Evolutionary conservation across 1,139 yeast species (phyloP).

Genomic region (Scheffersomyces insectosa): DNA sequence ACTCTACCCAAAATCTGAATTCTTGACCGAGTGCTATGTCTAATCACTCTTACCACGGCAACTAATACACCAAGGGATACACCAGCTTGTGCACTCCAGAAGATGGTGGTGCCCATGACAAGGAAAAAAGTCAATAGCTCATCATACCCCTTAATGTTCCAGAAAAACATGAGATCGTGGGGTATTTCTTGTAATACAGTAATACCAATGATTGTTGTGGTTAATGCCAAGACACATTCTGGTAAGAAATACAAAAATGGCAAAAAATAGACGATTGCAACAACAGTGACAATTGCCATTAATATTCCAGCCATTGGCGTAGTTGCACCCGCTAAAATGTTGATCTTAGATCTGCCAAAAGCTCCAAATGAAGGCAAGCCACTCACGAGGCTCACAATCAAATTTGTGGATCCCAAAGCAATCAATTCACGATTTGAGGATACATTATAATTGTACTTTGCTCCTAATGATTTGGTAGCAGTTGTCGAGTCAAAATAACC

Average conservation of each 20-base stretch:
- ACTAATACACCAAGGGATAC: slow-evolving; percentile 29
- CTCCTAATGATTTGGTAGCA: slow-evolving; percentile 33
- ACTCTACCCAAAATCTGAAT: slow-evolving; percentile 36
- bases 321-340: slow-evolving; percentile 34
- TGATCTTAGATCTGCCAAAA: slow-evolving; percentile 37
- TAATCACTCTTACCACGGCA: slow-evolving; percentile 29
- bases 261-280: slow-evolving; percentile 25
- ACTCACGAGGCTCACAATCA: slow-evolving; percentile 28
- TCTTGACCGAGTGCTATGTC: slow-evolving; percentile 29
- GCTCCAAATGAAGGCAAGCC: slow-evolving; percentile 40
- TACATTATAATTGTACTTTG: slow-evolving; percentile 31
- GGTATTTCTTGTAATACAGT: slow-evolving; percentile 38
- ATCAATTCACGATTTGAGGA: slow-evolving; percentile 35
- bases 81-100: slow-evolving; percentile 38
- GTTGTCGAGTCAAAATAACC: slow-evolving; percentile 38
- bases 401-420: slow-evolving; percentile 33
- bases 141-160: slow-evolving; percentile 32
- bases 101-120: slow-evolving; percentile 25
- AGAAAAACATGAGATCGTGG: slow-evolving; percentile 28
- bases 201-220: slow-evolving; percentile 38
- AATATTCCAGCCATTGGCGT: slow-evolving; percentile 33
- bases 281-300: slow-evolving; percentile 25
- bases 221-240: slow-evolving; percentile 34
- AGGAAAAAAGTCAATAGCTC: slow-evolving; percentile 26
- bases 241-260: slow-evolving; percentile 30